phyloP scores from a whole-genome alignment of 2,329 filamentous ascomycete genomes.

The Stagonosporopsis tanaceti region DNA sequence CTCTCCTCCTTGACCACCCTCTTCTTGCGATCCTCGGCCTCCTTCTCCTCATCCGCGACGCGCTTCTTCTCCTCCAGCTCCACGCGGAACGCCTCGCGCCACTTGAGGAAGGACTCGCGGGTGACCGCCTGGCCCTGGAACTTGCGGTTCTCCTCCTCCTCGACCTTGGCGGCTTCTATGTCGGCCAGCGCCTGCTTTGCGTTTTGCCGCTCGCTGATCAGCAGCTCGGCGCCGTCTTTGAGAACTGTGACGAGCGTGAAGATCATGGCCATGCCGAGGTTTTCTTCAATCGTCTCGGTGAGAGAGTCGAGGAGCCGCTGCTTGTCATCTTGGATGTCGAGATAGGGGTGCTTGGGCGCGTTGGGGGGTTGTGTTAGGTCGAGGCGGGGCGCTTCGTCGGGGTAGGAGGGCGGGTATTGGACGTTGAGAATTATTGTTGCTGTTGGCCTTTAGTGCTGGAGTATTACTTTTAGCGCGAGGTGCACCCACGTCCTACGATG shows the following conservation, averaged over 20 bases:
- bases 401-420: constrained; percentile 88
- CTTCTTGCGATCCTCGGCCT: constrained; percentile 68
- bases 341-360: constrained; percentile 71
- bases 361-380: constrained; percentile 80
- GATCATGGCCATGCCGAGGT: constrained; percentile 96
- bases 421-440: constrained; percentile 82
- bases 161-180: constrained; percentile 67
- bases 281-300: constrained; percentile 83
- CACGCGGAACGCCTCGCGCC: constrained; percentile 77
- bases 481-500: constrained; percentile 62
- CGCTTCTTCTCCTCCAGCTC: constrained; percentile 80
- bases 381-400: constrained; percentile 83
- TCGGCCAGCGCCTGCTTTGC: constrained; percentile 65
- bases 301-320: constrained; percentile 74
- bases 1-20: constrained; percentile 72
- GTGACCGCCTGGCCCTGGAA: constrained; percentile 92
- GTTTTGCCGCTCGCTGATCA: constrained; percentile 77
- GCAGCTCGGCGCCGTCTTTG: constrained; percentile 88
- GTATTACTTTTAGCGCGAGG: neutral
- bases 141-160: constrained; percentile 94
- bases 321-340: constrained; percentile 84
- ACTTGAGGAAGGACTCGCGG: constrained; percentile 82
- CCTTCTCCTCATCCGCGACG: constrained; percentile 70
- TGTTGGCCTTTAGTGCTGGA: constrained; percentile 30
- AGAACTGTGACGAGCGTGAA: constrained; percentile 88